Base-by-base conservation (phyloP, 2,329 filamentous ascomycete genomes). In the Thielaviopsis ethacetica region DNA sequence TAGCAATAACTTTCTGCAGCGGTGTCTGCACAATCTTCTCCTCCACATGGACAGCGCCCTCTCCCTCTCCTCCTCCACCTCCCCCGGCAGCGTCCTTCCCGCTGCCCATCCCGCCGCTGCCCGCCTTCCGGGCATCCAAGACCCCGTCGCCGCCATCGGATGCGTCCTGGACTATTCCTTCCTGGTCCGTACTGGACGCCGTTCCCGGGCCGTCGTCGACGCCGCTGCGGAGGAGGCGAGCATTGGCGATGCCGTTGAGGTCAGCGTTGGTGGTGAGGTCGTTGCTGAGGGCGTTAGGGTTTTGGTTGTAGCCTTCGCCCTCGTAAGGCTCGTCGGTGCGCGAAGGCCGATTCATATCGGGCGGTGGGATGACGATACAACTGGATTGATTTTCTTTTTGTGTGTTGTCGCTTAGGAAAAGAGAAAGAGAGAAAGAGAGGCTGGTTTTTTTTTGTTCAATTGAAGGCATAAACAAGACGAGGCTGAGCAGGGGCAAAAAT, bases 291-390 rank as follows among this genome's bases (percentile, higher is more conserved):
- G 71, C 72, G 1, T 75, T 72, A 34, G 77, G 77, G 67, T 71
- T 77, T 69, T 80, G 77, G 66, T 80, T 80, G 72, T 73, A 80
- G 27, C 71, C 70, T 55, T 74, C 72, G 62, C 78, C 76, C 54
- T 71, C 67, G 56, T 75, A 69, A 61, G 72, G 71, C 60, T 79
- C 75, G 63, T 80, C 77, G 54, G 75, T 78, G 62, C 77, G 73
- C 30, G 76, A 78, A 13, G 78, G 76, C 61, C 77, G 77, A 63
- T 79, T 80, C 77, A 80, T 79, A 52, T 44, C n/a, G 6, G 10
- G 38, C 17, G 38, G 30, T 34, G 7, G 2, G 30, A 2, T 34
- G 30, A 9, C 10, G 7, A 34, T 34, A 10, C 30, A 34, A 34
- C 10, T 34, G 30, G 10, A 26, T 26, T 26, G 24, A 26, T 51